Evolutionary conservation across 805 yeast genomes (phyloP), one percentile per base, ranked within the genome.

Genomic region (Nakazawaea anatomiae): DNA sequence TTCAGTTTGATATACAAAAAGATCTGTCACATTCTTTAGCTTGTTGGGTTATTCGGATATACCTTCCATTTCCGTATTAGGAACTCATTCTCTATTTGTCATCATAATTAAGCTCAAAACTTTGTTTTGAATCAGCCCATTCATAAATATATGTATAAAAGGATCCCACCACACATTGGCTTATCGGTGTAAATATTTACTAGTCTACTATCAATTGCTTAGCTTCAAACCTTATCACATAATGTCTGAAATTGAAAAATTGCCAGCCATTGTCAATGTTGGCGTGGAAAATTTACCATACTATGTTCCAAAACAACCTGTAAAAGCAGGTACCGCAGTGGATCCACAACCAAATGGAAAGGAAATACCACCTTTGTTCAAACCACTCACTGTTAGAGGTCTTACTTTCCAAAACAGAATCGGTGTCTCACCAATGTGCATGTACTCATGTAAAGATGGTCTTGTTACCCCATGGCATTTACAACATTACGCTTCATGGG

Each of bases 401-500:
- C 44, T 73, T 47, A 60, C 64, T 2, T 60, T 81, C 27, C 72
- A 69, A 12, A 82, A 82, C 60, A 66, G 85, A 53, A 60, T 80
- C 31, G 81, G 80, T 47, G 78, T 80, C 25, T 71, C 83, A 0
- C 83, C 83, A 44, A 76, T 79, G 82, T 75, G 82, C 58, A 74
- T 68, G 46, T 79, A 78, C 60, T 72, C 82, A 6, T 72, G 76
- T 4, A 55, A 60, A 3, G 63, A 76, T 46, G 73, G 74, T 2
- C 59, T 62, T 12, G 68, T 72, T 0, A 79, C 76, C 0, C 73
- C 67, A 18, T 79, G 70, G 64, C 83, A 80, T 55, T 54, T 70
- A 18, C 67, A 70, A 7, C 82, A 80, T 55, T 75, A 80, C 55
- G 80, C 80, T 4, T 59, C 72, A 0, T 65, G 73, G 47, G 73